Percentiles rank a stretch among this genome's conserved stretches.
These are phyloP conservation scores for Hypoxylon cercidicola DNA, from an alignment of 495 filamentous ascomycete species.

Conservation along the genomic window DNA sequence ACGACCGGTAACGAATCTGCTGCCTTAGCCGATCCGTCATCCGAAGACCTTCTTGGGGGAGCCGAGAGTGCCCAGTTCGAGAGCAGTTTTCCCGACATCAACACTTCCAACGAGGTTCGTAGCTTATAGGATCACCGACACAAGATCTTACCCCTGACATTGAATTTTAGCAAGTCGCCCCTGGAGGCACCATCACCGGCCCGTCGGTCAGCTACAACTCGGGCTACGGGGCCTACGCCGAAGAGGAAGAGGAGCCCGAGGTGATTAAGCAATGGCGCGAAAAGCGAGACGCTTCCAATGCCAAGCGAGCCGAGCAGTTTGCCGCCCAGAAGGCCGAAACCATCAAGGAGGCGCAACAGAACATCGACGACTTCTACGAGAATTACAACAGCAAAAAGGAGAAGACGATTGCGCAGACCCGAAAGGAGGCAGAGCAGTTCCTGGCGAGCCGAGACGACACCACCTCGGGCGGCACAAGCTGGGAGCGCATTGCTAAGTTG, in stretches of 20 bases:
- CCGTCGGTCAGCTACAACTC: constrained; percentile 76
- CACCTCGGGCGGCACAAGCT: constrained; percentile 91
- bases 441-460: constrained; percentile 89
- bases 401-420: constrained; percentile 84
- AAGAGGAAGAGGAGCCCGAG: constrained; percentile 84
- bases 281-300: constrained; percentile 78
- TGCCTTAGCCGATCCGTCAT: constrained; percentile 65
- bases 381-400: constrained; percentile 98
- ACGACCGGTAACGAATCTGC: constrained; percentile 78
- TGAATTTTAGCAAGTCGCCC: constrained; percentile 73
- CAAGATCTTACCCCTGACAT: constrained; percentile 19
- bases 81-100: constrained; percentile 86
- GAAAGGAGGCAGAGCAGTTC: constrained; percentile 94
- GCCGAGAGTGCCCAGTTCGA: constrained; percentile 78
- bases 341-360: constrained; percentile 82
- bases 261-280: constrained; percentile 93
- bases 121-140: constrained; percentile 3
- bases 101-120: constrained; percentile 81
- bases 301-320: constrained; percentile 81
- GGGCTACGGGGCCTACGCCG: constrained; percentile 62
- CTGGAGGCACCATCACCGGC: constrained; percentile 89
- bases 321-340: constrained; percentile 81
- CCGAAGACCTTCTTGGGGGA: constrained; percentile 79
- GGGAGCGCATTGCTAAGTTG: constrained; percentile 97
- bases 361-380: constrained; percentile 99